A percentile compares a stretch with the other conserved stretches of the same genome.
phyloP scores from a whole-genome alignment of 2,329 filamentous ascomycete species.

The Sporothrix pseudoabietina region DNA sequence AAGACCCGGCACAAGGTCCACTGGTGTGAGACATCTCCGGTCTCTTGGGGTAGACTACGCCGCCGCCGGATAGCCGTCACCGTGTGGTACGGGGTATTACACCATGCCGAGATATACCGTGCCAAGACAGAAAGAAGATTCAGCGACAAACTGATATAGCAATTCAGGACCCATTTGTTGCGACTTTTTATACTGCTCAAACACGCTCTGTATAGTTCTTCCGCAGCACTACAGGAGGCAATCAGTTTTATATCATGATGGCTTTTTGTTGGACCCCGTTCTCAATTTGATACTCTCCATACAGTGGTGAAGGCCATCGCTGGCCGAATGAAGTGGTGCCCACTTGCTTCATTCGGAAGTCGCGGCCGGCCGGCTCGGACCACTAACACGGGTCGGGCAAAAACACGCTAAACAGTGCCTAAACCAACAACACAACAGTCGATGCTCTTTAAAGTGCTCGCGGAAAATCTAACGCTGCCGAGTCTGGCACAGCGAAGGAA shows the following conservation, averaged over 20 bases:
- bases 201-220: not conserved
- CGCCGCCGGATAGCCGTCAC: not conserved
- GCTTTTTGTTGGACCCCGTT: not conserved
- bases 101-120: not conserved
- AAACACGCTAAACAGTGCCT: conserved; percentile 1
- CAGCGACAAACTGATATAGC: not conserved
- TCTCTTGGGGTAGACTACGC: not conserved
- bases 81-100: not conserved
- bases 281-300: not conserved
- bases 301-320: not conserved
- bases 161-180: too few relatives aligned
- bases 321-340: not conserved
- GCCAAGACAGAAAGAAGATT: too few relatives aligned
- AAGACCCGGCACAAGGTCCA: not conserved
- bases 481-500: not conserved
- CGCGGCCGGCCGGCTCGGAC: conserved; percentile 11
- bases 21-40: not conserved
- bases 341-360: conserved; percentile 9
- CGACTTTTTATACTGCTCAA: not conserved
- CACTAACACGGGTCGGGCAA: conserved; percentile 8
- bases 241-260: not conserved
- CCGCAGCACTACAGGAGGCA: not conserved
- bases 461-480: not conserved
- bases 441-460: not conserved
- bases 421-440: not conserved